Percentiles rank a stretch among this genome's conserved stretches.
phyloP scores from a whole-genome alignment of 257 asterid species.

The Catharanthus roseus region DNA sequence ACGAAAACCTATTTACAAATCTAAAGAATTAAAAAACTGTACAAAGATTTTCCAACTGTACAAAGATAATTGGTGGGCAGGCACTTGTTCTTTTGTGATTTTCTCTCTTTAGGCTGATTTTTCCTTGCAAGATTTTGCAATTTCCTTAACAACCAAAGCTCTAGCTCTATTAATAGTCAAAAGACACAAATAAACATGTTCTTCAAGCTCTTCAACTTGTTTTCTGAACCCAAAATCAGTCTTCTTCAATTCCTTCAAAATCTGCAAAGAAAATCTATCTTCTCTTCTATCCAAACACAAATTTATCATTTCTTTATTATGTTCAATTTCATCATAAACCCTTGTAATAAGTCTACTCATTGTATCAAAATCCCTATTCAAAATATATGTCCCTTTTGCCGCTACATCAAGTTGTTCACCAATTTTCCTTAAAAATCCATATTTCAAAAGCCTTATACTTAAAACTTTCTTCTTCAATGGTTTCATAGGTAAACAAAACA shows the following conservation, averaged over 20 bases:
- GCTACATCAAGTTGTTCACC: slow-evolving; percentile 73
- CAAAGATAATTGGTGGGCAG: not conserved
- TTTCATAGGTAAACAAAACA: slow-evolving; percentile 31
- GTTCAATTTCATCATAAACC: slow-evolving; percentile 68
- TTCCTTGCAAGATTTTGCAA: slow-evolving; percentile 24
- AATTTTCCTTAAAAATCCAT: slow-evolving; percentile 27
- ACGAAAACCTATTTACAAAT: not conserved
- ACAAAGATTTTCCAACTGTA: not conserved
- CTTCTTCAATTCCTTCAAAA: slow-evolving; percentile 57
- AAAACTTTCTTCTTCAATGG: slow-evolving; percentile 34
- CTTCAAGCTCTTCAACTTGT: slow-evolving; percentile 70
- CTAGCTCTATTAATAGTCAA: slow-evolving; percentile 68
- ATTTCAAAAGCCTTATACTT: slow-evolving; percentile 24
- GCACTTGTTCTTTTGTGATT: not conserved
- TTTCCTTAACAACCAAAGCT: slow-evolving; percentile 57
- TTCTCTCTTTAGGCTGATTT: not conserved
- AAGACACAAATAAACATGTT: slow-evolving; percentile 66
- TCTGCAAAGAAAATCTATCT: slow-evolving; percentile 33
- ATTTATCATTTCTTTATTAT: slow-evolving; percentile 45
- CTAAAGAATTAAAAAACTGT: too few species aligned
- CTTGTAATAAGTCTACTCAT: slow-evolving; percentile 59
- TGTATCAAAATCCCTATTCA: slow-evolving; percentile 80
- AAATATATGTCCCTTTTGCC: slow-evolving; percentile 70
- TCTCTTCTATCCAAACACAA: slow-evolving; percentile 52
- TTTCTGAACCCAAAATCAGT: slow-evolving; percentile 47